phyloP scores from a whole-genome alignment of 2,329 filamentous ascomycete species.

The Colletotrichum sp. region DNA sequence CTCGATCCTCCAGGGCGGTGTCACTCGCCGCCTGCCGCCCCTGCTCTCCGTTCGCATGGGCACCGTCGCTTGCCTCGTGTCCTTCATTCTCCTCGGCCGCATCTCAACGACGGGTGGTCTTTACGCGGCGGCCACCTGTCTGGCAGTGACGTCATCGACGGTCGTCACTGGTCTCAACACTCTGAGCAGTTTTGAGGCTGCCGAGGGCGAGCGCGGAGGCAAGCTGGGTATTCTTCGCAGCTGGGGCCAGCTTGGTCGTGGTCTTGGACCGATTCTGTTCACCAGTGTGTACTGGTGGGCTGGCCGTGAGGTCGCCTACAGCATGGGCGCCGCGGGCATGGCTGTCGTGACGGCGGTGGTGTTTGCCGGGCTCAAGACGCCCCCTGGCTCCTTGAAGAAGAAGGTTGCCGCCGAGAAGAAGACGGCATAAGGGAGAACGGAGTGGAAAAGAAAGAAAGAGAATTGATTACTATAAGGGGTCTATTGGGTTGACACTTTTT shows the following conservation, averaged over 20 bases:
- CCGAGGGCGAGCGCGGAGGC: constrained; percentile 78
- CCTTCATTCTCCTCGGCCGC: constrained; percentile 80
- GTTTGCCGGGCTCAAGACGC: constrained; percentile 74
- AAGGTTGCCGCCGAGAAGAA: constrained; percentile 19
- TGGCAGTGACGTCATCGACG: constrained; percentile 91
- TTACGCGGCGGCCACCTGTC: constrained; percentile 80
- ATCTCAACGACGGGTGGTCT: constrained; percentile 72
- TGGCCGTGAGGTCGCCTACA: constrained; percentile 84
- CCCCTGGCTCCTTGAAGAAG: constrained; percentile 43
- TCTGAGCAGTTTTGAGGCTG: constrained; percentile 87
- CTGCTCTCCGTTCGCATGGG: constrained; percentile 81
- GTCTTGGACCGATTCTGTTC: constrained; percentile 86
- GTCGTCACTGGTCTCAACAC: constrained; percentile 95
- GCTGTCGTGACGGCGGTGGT: constrained; percentile 73
- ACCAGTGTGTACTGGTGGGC: constrained; percentile 99
- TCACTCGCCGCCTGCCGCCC: constrained; percentile 85
- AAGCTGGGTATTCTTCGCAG: constrained; percentile 84
- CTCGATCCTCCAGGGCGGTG: constrained; percentile 89
- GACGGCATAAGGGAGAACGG: neutral
- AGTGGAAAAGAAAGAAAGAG: neutral
- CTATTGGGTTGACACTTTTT: neutral
- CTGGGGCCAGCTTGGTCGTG: constrained; percentile 86
- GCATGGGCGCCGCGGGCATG: constrained; percentile 81
- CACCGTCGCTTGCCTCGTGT: constrained; percentile 75
- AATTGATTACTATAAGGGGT: neutral